Evolutionary conservation across 805 yeast genomes (phyloP).

Genomic region (Wilhelminamyces savonicus): DNA sequence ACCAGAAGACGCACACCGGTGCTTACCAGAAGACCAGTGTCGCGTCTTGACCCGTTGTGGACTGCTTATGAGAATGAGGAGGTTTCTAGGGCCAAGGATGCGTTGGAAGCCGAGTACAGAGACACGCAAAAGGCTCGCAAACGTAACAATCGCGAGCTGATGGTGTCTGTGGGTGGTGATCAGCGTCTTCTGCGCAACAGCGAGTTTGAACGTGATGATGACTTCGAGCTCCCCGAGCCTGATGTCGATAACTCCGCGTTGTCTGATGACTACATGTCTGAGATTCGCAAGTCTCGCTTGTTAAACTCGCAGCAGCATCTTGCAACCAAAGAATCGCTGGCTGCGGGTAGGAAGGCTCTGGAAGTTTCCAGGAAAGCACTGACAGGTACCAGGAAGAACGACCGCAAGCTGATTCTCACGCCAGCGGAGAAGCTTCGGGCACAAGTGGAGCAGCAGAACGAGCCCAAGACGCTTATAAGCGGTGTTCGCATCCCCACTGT

Average conservation of each 20-base stretch:
- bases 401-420: background rate
- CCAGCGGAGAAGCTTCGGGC: background rate
- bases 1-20: constrained; percentile 26
- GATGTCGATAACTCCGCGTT: constrained; percentile 27
- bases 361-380: constrained; percentile 16
- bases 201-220: constrained; percentile 6
- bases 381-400: constrained; percentile 4
- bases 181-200: constrained; percentile 3
- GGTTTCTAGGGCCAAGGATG: constrained; percentile 38
- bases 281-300: constrained; percentile 38
- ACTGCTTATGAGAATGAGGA: constrained; percentile 44
- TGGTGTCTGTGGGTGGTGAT: constrained; percentile 25
- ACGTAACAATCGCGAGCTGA: constrained; percentile 24
- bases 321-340: constrained; percentile 3
- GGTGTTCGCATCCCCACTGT: constrained; percentile 67
- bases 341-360: constrained; percentile 1
- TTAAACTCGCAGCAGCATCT: constrained; percentile 37
- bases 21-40: constrained; percentile 50
- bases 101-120: constrained; percentile 26
- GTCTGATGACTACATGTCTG: constrained; percentile 39
- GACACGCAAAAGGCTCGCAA: constrained; percentile 13
- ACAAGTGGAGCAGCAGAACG: background rate
- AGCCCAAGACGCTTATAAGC: constrained; percentile 45
- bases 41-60: constrained; percentile 53
- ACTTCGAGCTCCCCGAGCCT: constrained; percentile 33